Base-by-base conservation (phyloP, 768 basidiomycete species). In the Holtermannia corniformis region DNA sequence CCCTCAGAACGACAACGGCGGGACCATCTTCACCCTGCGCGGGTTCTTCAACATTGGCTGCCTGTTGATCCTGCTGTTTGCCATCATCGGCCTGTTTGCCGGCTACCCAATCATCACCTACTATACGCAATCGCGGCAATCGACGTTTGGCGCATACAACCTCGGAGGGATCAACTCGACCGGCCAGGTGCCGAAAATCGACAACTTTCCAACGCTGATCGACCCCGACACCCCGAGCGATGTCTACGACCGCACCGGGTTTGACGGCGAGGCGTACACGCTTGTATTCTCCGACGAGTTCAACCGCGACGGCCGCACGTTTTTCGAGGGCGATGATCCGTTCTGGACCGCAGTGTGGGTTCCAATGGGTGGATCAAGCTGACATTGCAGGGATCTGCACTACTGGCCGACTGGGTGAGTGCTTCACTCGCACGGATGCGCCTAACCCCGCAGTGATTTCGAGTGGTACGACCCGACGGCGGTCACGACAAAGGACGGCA, bases 241-340 rank as follows among this genome's bases (percentile, higher is more conserved):
- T 11, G 84, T 75, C 5, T 69, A 74, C 52, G 79, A 80, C 27
- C 78, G 82, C 11, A 79, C 75, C 2, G 87, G 85, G 3, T 86
- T 78, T 58, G 88, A 95, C 64, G 92, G 91, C 2, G 76, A 84
- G 52, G 72, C 77, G 5, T 92, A 88, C 65, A 75, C 83, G 50
- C 81, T 99, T 25, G 85, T 87, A 1, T 97, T 91, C 75, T 88
- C 86, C 51, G 86, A 87, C 68, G 86, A 87, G 72, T 93, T 83
- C 78, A 83, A 81, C 75, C 79, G 57, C 67, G 84, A 76, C 59
- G 91, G 76, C 10, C 55, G 68, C 47, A 72, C 70, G 0, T 73
- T 73, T 61, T 74, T 54, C 47, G 68, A 67, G 14, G 93, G 78
- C 65, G 93, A 83, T 75, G 91, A 79, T 78, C 81, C 78, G 67